Evolutionary conservation across 495 filamentous ascomycete genomes (phyloP), one percentile per base, ranked within the genome.

Genomic region (Xylaria bambusicola): DNA sequence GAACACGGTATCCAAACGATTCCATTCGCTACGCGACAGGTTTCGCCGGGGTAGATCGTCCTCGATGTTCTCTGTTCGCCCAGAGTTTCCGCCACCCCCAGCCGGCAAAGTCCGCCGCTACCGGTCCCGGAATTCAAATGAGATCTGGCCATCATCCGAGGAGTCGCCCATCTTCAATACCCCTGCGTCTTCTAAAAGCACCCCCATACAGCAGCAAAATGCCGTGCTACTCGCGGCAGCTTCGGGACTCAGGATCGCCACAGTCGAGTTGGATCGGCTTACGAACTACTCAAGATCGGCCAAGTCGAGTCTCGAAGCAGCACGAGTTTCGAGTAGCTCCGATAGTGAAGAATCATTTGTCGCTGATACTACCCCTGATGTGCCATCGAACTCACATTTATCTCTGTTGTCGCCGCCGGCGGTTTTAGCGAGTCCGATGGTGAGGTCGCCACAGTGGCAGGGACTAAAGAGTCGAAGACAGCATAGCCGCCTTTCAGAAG

Each of bases 1-100:
- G 8, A 62, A 69, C 15, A 66, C 66, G 17, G 64, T 73, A 12
- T 71, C 68, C 29, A 76, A 50, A 46, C 71, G 63, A 38, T 67
- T 74, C 41, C 66, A 58, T 27, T 74, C 66, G 13, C 66, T 70
- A 24, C 48, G 61, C 12, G 36, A 46, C 41, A 68, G 45, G 18
- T 41, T 68, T 58, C 40, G 35, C 21, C 59, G 54, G 26, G 56
- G 47, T 18, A 61, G 65, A 40, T 60, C 58, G 9, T 66, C 67
- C 26, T 66, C 68, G 35, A 62, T 53, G 21, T 66, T 61, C 46
- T 68, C 66, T 1, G 45, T 63, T 8, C 48, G 61, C 44, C 67
- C 68, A 8, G 68, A 66, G 6, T 63, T 64, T 52, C 61, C 65
- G 33, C 61, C 63, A 4, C 63, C 61, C 0, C 65, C 52, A 4